A percentile compares a stretch with the other conserved stretches of the same genome.
Evolutionary conservation across 2,329 filamentous ascomycete genomes (phyloP).

Genomic region (Aspergillus quadricinctus): DNA sequence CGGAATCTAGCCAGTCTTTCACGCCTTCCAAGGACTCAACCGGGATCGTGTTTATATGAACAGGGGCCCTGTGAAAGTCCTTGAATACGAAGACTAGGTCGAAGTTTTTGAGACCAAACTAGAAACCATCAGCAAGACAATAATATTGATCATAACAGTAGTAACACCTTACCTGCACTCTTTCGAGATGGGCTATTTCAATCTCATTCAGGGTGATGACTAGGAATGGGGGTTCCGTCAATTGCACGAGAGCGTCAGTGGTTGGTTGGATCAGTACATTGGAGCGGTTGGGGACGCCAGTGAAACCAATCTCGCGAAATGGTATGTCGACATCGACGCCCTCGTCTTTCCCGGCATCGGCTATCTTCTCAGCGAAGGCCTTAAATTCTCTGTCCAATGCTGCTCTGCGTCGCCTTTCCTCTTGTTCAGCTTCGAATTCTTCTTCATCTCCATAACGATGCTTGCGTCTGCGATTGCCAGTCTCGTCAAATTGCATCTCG

Average conservation of each 20-base stretch:
- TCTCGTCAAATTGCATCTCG: conserved; percentile 98
- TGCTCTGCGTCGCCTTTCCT: conserved; percentile 85
- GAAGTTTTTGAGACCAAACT: conserved; percentile 98
- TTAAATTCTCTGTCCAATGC: conserved; percentile 95
- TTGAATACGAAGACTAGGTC: conserved; percentile 98
- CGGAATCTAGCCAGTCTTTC: conserved; percentile 95
- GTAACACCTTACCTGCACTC: conserved; percentile 59
- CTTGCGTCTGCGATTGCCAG: conserved; percentile 94
- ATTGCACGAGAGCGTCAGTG: conserved; percentile 92
- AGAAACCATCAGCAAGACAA: conserved; percentile 27
- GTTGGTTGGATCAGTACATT: conserved; percentile 95
- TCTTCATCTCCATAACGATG: conserved; percentile 97
- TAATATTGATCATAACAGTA: not conserved
- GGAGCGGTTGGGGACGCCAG: conserved; percentile 90
- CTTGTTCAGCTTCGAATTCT: conserved; percentile 97
- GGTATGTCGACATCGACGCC: conserved; percentile 93
- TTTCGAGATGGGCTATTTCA: conserved; percentile 91
- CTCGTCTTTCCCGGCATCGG: conserved; percentile 87
- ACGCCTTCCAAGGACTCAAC: conserved; percentile 92
- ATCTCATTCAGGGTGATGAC: conserved; percentile 94
- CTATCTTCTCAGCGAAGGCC: conserved; percentile 93
- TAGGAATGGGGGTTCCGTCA: conserved; percentile 95
- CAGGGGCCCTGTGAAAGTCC: conserved; percentile 84
- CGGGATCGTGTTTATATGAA: conserved; percentile 96
- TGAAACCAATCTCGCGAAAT: conserved; percentile 93